Evolutionary conservation across 148 eudicot genomes (phyloP).

Genomic region (Arctostaphylos glauca): DNA sequence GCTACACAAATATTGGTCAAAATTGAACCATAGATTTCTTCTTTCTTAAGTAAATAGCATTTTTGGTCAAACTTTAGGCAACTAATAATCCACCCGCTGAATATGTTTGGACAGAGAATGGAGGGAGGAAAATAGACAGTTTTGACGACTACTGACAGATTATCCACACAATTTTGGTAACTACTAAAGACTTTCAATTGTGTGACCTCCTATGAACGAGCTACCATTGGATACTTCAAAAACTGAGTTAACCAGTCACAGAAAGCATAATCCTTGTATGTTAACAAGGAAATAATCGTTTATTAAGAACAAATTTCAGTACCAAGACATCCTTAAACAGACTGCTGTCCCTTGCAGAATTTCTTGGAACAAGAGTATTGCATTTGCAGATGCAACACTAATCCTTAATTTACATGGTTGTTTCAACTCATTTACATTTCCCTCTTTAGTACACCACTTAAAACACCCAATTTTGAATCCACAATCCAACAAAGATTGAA

Average conservation of each 20-base stretch:
- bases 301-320: neutral
- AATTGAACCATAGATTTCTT: neutral
- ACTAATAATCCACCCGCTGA: neutral
- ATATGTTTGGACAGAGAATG: neutral
- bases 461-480: neutral
- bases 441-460: too few relatives aligned
- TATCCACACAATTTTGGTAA: neutral
- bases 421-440: neutral
- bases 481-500: neutral
- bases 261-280: neutral
- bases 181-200: neutral
- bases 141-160: neutral
- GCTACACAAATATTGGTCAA: too few relatives aligned
- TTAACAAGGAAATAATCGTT: neutral
- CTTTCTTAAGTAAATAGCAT: neutral
- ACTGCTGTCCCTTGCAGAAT: neutral
- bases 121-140: neutral
- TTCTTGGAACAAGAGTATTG: neutral
- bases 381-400: neutral
- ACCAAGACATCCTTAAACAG: neutral
- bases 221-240: neutral
- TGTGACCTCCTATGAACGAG: neutral
- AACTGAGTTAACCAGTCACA: neutral
- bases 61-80: neutral
- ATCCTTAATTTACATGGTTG: neutral